Evolutionary conservation across 1,284 basidiomycete species (phyloP), one percentile per base, ranked within the genome.

Genomic region (Sparassis latifolia): DNA sequence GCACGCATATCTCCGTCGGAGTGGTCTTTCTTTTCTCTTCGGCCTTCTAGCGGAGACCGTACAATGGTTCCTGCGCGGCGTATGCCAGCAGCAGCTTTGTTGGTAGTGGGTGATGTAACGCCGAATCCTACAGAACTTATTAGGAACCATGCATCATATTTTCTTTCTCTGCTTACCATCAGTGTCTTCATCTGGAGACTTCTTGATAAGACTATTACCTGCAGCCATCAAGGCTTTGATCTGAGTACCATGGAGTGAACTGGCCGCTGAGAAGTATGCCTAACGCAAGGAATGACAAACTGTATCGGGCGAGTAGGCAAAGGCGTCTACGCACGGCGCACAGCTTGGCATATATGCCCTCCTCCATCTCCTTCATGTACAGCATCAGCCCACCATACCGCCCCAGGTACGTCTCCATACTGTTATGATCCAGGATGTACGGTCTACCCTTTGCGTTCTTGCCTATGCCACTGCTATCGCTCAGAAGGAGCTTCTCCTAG

Each of bases 301-400:
- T 42, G 29, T 29, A 35, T 35, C 20, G 20, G 20, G 20, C 20
- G 20, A 20, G 20, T 20, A 20, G 20, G 20, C 20, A 20, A 20
- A 20, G 20, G 20, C 42, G 43, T 39, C 45, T 10, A 76, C 89
- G 52, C 63, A 96, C 93, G 45, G 86, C 88, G 63, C 92, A 97
- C 33, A 96, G 69, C 62, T 88, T 89, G 42, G 83, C 86, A 66
- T 96, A 97, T 31, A 85, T 68, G 47, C 68, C 70, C 65, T 94
- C 89, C 52, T 95, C 92, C 84, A 97, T 95, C 71, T 99, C 96
- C 65, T 94, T 95, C 56, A 97, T 72, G 64, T 96, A 99, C 10
- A 98, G 75, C 69, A 98, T 83, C 45, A 99, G 66, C 2, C 95
- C 95, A 44, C 88, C 84, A 66, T 98, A 98, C 45, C 85, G 78